These are phyloP conservation scores for Macrocybe gigantea DNA, from an alignment of 768 basidiomycete genomes.

Conservation along the genomic window DNA sequence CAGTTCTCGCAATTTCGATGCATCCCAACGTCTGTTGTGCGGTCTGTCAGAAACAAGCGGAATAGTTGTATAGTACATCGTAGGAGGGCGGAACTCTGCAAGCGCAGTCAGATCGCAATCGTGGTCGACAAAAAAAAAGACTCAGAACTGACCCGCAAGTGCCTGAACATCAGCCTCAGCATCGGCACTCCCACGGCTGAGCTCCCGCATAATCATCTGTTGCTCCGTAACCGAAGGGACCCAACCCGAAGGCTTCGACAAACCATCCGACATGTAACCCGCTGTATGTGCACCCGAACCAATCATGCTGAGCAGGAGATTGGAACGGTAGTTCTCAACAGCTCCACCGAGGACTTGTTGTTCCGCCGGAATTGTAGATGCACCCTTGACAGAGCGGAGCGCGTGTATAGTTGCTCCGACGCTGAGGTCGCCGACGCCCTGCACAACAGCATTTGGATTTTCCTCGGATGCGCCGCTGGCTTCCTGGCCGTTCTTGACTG, in stretches of 20 bases:
- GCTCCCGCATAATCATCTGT: constrained; percentile 94
- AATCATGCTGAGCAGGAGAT: constrained; percentile 86
- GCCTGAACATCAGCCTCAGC: constrained; percentile 82
- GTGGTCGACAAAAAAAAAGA: constrained; percentile 4
- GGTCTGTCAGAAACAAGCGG: constrained; percentile 83
- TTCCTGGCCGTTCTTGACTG: constrained; percentile 80
- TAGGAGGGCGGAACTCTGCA: constrained; percentile 85
- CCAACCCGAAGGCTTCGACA: constrained; percentile 62
- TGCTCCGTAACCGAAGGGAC: constrained; percentile 80
- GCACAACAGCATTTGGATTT: constrained; percentile 57
- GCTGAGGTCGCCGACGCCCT: constrained; percentile 80
- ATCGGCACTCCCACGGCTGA: constrained; percentile 70
- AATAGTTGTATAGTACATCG: constrained; percentile 95
- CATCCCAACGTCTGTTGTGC: constrained; percentile 88
- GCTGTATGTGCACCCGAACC: constrained; percentile 63
- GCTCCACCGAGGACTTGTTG: constrained; percentile 89
- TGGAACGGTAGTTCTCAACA: constrained; percentile 93
- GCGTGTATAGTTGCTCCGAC: constrained; percentile 88
- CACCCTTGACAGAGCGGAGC: constrained; percentile 85
- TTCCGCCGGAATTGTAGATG: constrained; percentile 84
- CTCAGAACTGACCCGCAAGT: constrained; percentile 66
- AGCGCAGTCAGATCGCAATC: not conserved
- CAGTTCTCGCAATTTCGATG: constrained; percentile 87
- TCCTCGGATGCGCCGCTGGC: constrained; percentile 56
- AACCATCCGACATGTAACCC: constrained; percentile 48